phyloP scores from a whole-genome alignment of 208 protist genomes.

The Crithidia acanthocephali region DNA sequence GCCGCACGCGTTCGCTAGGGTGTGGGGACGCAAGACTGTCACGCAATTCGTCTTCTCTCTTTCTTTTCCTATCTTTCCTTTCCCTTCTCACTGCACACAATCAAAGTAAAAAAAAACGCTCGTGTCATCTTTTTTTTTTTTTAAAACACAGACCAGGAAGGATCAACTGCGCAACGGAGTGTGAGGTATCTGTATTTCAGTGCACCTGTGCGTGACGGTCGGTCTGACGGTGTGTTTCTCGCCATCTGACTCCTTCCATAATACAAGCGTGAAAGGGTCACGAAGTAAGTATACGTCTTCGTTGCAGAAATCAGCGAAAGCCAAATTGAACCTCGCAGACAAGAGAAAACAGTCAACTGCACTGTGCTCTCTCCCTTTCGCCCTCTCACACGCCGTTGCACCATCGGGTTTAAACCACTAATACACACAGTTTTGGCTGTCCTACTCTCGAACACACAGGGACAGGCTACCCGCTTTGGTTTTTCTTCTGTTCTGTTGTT shows the following conservation, averaged over 20 bases:
- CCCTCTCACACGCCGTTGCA: conserved; percentile 1
- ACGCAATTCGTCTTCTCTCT: background rate
- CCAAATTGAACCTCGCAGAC: background rate
- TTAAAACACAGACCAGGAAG: too few species aligned
- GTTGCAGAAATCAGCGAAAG: background rate
- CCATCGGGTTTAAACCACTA: background rate
- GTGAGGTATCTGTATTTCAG: conserved; percentile 1
- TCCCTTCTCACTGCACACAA: background rate
- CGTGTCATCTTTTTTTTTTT: background rate
- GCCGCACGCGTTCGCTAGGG: too few species aligned
- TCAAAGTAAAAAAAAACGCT: background rate
- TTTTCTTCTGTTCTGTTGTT: conserved; percentile 3
- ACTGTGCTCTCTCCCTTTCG: background rate
- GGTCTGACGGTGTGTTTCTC: background rate
- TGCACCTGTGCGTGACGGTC: conserved; percentile 1
- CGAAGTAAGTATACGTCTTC: conserved; percentile 1
- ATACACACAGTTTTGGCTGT: conserved; percentile 6
- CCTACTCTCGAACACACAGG: background rate
- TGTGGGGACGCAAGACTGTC: too few species aligned
- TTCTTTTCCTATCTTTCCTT: background rate
- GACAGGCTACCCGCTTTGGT: background rate
- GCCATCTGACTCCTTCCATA: background rate
- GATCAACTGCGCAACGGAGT: background rate
- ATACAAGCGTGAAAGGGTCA: background rate
- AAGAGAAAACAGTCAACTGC: background rate